Conservation (phyloP, 169 alveolate genomes). For the Plasmodium knowlesi region DNA sequence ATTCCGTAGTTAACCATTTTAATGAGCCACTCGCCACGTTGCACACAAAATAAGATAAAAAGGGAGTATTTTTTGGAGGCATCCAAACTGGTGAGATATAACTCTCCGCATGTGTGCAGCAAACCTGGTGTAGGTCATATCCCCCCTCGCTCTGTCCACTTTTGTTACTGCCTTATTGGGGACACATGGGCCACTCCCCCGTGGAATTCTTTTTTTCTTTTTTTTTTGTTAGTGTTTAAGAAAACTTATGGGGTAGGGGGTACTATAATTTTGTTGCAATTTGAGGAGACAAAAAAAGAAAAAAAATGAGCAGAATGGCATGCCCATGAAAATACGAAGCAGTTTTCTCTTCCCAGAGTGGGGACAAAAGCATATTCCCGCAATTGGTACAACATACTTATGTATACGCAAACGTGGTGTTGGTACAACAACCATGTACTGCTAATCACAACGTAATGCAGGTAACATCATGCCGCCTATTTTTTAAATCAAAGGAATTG, state of each 20-base stretch:
- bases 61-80: background rate
- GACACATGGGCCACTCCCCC: background rate
- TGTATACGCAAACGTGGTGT: background rate
- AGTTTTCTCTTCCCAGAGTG: background rate
- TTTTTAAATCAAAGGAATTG: background rate
- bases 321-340: background rate
- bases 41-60: background rate
- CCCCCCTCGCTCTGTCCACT: background rate
- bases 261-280: background rate
- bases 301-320: background rate
- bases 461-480: background rate
- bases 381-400: no score
- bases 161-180: background rate
- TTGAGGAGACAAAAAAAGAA: background rate
- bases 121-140: no score
- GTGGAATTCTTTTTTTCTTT: background rate
- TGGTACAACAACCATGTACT: background rate
- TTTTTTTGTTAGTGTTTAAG: background rate
- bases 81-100: background rate
- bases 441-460: background rate
- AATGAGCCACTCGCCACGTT: background rate
- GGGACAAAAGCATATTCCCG: background rate
- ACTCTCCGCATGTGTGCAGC: background rate
- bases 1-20: background rate
- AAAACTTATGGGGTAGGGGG: background rate